Base-by-base conservation (phyloP, 2,329 filamentous ascomycete species). In the Aspergillus latus region DNA sequence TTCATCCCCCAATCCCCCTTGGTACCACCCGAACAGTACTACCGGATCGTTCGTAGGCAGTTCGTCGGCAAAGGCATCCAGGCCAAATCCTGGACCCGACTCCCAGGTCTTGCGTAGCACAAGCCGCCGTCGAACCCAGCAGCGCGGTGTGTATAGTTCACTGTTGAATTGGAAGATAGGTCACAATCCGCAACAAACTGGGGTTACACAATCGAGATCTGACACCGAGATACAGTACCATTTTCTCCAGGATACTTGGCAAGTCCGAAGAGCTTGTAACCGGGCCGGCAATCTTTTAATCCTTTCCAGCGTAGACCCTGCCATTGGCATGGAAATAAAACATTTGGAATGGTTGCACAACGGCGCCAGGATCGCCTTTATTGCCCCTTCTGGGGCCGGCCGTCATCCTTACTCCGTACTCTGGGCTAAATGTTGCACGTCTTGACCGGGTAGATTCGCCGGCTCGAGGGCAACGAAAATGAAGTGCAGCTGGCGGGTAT, bases 181-280 rank as follows among this genome's bases (percentile, higher is more conserved):
- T 37, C 34, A 13, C 9, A 34, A 47, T n/a, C 29, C 44, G n/a
- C 13, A 21, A 21, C 7, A 5, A 21, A n/a, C 6, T 13, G 16
- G 11, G 8, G 47, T 49, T 39, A 49, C 47, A 49, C 47, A 34
- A 49, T 49, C 47, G 36, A 48, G 46, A 49, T 49, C 21, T 21
- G 21, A 21, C 21, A 21, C 21, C 21, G 21, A 21, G 21, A 21
- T 21, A 21, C 21, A 21, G 21, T 21, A 21, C 21, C 21, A 21
- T 21, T 21, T 16, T 21, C 21, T 21, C 21, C 21, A 21, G 21
- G 21, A 21, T 21, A 21, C 21, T 21, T 21, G 21, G 21, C 21
- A 21, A 21, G 21, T 3, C 21, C 21, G 21, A 21, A 21, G 21
- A 2, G 21, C 21, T 21, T 21, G 21, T 21, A 21, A 21, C 21